These are phyloP conservation scores for Ustulina deusta DNA, from an alignment of 2,329 filamentous ascomycete species.

Conservation along the genomic window DNA sequence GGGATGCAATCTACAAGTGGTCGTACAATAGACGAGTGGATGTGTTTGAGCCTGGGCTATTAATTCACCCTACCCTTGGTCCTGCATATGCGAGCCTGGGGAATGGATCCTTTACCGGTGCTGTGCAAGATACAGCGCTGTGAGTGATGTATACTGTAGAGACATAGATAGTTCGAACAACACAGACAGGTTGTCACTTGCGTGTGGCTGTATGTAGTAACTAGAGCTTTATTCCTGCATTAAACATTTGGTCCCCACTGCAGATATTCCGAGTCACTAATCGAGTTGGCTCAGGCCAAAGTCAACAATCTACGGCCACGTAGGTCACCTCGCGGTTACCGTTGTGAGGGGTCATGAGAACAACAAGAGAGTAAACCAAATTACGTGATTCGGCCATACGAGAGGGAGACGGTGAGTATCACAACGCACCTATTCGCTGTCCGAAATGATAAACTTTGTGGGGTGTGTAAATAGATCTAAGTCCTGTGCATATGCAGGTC, in stretches of 20 bases:
- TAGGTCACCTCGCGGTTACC: background rate
- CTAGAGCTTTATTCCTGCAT: background rate
- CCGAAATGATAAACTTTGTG: background rate
- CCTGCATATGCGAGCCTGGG: constrained; percentile 10
- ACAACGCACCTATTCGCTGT: background rate
- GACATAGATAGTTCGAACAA: background rate
- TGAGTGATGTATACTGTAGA: background rate
- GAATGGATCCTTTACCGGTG: constrained; percentile 9
- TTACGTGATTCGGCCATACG: background rate
- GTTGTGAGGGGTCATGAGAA: background rate
- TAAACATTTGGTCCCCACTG: background rate
- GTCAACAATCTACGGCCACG: background rate
- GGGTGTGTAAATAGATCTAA: background rate
- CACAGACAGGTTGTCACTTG: background rate
- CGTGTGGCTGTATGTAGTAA: background rate
- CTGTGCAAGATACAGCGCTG: background rate
- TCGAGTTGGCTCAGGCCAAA: background rate
- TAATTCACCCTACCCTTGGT: constrained; percentile 11
- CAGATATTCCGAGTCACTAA: background rate
- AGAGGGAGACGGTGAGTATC: background rate
- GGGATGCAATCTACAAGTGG: constrained; percentile 20
- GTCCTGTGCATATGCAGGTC: background rate
- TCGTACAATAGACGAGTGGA: background rate
- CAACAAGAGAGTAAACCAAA: background rate
- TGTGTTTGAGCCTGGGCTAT: constrained; percentile 21